Conservation (phyloP, 495 filamentous ascomycete species). For the Penicillium simplicissimum region DNA sequence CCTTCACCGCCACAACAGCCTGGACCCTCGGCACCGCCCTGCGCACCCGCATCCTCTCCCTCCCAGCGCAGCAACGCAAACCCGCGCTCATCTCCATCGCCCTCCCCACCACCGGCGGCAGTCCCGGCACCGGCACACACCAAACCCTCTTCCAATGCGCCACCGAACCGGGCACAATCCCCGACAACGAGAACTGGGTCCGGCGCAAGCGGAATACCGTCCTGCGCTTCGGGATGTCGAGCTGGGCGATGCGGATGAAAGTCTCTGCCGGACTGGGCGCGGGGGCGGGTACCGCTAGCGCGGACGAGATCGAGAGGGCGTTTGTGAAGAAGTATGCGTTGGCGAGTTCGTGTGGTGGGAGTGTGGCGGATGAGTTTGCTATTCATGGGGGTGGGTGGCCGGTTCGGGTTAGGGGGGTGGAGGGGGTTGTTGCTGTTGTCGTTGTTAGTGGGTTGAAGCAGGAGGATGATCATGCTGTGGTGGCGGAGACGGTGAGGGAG, state of each 20-base stretch:
- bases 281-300: background rate
- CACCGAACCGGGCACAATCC: constrained; percentile 55
- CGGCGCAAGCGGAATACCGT: constrained; percentile 67
- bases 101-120: constrained; percentile 36
- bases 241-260: constrained; percentile 66
- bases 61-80: constrained; percentile 45
- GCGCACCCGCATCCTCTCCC: constrained; percentile 58
- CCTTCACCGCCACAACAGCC: constrained; percentile 67
- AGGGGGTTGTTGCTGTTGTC: constrained; percentile 70
- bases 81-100: constrained; percentile 68
- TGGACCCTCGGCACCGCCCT: constrained; percentile 66
- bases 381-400: constrained; percentile 76
- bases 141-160: constrained; percentile 62
- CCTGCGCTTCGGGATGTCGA: constrained; percentile 64
- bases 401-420: constrained; percentile 66
- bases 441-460: constrained; percentile 76
- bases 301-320: constrained; percentile 52
- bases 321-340: constrained; percentile 60
- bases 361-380: constrained; percentile 61
- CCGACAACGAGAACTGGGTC: constrained; percentile 65
- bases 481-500: constrained; percentile 63
- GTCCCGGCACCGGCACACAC: constrained; percentile 44
- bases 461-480: constrained; percentile 74
- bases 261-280: constrained; percentile 36
- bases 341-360: constrained; percentile 39